phyloP scores from a whole-genome alignment of 805 yeast species.

The Kuraishia borneana region DNA sequence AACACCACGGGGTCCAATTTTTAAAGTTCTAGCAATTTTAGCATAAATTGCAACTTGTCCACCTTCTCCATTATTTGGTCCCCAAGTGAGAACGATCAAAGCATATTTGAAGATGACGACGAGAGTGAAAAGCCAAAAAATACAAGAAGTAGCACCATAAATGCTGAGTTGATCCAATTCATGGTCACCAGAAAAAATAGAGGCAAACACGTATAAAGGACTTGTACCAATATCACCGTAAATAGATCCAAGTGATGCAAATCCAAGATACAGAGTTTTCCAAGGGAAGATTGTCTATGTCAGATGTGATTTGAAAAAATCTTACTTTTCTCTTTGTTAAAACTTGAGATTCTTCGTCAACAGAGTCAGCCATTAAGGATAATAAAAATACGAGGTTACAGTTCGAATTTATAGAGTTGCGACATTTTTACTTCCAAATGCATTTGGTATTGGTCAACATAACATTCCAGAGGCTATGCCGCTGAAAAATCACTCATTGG shows the following conservation, averaged over 20 bases:
- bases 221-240: constrained; percentile 58
- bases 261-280: constrained; percentile 18
- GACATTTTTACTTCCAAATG: too few species aligned
- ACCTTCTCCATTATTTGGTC: constrained; percentile 52
- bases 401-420: too few species aligned
- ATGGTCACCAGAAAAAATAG: constrained; percentile 16
- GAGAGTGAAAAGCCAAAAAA: constrained; percentile 44
- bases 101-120: constrained; percentile 43
- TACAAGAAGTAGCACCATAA: constrained; percentile 38
- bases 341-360: too few species aligned
- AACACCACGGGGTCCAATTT: constrained; percentile 34
- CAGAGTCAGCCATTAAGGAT: too few species aligned
- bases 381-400: too few species aligned
- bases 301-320: too few species aligned
- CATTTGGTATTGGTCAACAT: too few species aligned
- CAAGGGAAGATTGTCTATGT: too few species aligned
- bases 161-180: constrained; percentile 27
- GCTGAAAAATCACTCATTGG: too few species aligned
- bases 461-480: too few species aligned
- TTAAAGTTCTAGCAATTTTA: constrained; percentile 37
- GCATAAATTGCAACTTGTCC: constrained; percentile 58
- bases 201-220: constrained; percentile 38
- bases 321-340: too few species aligned
- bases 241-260: constrained; percentile 47
- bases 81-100: constrained; percentile 33